Evolutionary conservation across 495 filamentous ascomycete species (phyloP), one percentile per base, ranked within the genome.

Genomic region (Paragyromitra xinjiangensis): DNA sequence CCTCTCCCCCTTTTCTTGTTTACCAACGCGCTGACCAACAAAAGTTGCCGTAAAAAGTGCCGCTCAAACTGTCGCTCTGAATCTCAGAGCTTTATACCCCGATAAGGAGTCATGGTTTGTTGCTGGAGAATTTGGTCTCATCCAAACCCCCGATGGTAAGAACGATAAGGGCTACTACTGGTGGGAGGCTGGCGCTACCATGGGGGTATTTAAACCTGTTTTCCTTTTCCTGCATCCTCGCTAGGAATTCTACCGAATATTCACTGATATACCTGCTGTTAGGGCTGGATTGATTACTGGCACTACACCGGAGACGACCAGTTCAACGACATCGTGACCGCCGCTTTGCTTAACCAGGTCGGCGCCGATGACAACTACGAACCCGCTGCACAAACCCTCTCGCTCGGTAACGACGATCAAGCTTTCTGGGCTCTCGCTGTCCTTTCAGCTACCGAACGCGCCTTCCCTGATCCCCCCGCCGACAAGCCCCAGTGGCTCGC

Each of bases 371-470:
- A 88, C 64, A 89, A 94, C 83, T 94, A 89, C 85, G 90, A 90
- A 83, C 89, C 89, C 7, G 84, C 85, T 2, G 95, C 96, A 83
- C 91, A 92, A 71, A 92, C 90, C 24, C 86, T 89, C 65, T 91
- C 91, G 0, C 88, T 93, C 74, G 93, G 93, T 45, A 96, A 96
- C 78, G 93, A 95, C 81, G 93, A 96, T 81, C 92, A 94, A 82
- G 90, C 91, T 16, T 94, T 94, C 81, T 97, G 93, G 93, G 91
- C 87, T 2, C 86, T 95, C 42, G 86, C 91, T 29, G 88, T 91
- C 64, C 89, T 96, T 69, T 86, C 91, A 6, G 93, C 92, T 0
- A 89, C 90, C 14, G 93, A 96, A 81, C 84, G 90, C 61, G 89
- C 89, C 76, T 94, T 91, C 75, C 91, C 92, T 4, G 87, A 92